Evolutionary conservation across 2,329 filamentous ascomycete species (phyloP).

Genomic region (Coniochaeta prunicola): DNA sequence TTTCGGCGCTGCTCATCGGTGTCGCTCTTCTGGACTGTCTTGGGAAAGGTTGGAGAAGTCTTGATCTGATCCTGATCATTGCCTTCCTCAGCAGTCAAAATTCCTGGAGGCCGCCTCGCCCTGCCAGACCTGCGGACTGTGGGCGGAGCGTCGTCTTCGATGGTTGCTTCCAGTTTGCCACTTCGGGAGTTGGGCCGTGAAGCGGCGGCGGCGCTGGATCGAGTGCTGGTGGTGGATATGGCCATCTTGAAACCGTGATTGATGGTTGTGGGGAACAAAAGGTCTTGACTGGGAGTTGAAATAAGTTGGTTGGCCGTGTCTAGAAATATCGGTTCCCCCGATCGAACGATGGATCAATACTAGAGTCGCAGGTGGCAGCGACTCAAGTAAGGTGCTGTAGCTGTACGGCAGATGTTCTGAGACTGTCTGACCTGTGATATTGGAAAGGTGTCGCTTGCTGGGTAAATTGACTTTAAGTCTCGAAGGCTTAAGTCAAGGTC

Average conservation of each 20-base stretch:
- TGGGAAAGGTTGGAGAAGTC: neutral
- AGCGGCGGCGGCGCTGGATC: neutral
- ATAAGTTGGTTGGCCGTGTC: neutral
- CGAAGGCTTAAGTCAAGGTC: neutral
- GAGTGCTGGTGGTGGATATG: neutral
- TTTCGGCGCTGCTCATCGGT: constrained; percentile 7
- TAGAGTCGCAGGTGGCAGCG: neutral
- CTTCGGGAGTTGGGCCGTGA: neutral
- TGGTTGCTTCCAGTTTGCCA: neutral
- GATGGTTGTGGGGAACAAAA: neutral
- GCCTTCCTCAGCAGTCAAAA: neutral
- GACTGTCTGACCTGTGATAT: neutral
- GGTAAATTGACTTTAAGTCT: neutral
- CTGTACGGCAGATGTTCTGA: neutral
- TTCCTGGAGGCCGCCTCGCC: neutral
- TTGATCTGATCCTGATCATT: neutral
- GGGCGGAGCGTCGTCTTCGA: neutral
- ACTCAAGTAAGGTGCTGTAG: no score
- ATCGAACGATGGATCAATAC: no score
- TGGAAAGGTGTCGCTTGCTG: neutral
- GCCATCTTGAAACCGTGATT: neutral
- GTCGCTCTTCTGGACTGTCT: neutral
- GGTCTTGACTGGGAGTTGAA: neutral
- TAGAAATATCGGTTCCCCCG: no score
- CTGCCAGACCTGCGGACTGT: constrained; percentile 1